Percentiles rank a stretch among this genome's conserved stretches.
phyloP scores from a whole-genome alignment of 2,329 filamentous ascomycete species.

The Nakataea oryzae region DNA sequence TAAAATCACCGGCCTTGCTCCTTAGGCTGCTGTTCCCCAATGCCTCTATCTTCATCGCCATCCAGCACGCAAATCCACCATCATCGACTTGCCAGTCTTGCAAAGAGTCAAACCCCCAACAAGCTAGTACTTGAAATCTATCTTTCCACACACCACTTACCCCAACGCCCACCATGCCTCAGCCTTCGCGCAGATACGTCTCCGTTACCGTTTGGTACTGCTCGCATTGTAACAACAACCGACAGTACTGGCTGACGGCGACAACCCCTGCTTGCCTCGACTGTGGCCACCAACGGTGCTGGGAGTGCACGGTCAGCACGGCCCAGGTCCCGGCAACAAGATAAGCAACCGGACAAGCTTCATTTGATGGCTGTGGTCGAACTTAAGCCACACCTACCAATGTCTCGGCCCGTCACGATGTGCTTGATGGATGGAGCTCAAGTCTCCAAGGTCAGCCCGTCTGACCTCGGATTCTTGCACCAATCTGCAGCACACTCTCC shows the following conservation, averaged over 20 bases:
- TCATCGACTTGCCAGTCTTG: not conserved
- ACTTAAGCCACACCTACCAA: not conserved
- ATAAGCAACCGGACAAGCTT: not conserved
- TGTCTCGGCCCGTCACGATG: not conserved
- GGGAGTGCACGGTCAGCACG: not conserved
- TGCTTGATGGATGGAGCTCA: not conserved
- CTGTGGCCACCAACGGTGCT: not conserved
- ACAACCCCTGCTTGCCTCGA: not conserved
- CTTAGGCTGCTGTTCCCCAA: not conserved
- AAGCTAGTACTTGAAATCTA: not conserved
- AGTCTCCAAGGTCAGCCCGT: not conserved
- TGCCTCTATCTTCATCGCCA: not conserved
- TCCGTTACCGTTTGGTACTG: not conserved
- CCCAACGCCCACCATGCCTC: not conserved
- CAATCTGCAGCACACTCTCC: not conserved
- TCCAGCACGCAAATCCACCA: not conserved
- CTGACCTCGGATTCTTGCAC: not conserved
- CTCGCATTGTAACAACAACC: not conserved
- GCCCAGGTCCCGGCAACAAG: not conserved
- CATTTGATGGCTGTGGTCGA: not conserved
- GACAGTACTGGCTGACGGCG: not conserved
- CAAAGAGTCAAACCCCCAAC: not conserved
- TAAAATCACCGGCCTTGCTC: not conserved
- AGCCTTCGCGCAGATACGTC: not conserved
- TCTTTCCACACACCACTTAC: not conserved